Conservation (phyloP, 2,329 filamentous ascomycete genomes). For the Colletotrichum sp. region DNA sequence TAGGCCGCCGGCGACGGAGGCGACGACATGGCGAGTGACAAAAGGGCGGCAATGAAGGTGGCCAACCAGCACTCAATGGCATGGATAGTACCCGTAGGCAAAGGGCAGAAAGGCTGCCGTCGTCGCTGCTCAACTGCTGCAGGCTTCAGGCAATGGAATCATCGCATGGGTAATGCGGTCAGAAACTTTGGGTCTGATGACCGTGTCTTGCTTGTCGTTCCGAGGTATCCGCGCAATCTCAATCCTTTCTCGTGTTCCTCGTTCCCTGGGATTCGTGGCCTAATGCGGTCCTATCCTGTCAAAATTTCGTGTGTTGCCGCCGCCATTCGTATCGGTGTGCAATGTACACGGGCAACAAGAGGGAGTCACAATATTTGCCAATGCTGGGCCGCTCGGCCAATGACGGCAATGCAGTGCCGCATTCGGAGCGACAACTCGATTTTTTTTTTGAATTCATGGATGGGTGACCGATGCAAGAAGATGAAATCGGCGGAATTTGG, state of each 20-base stretch:
- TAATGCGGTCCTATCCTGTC: slow-evolving; percentile 11
- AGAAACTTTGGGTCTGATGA: slow-evolving; percentile 22
- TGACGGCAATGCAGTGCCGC: not conserved
- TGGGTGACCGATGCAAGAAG: not conserved
- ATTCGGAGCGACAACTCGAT: not conserved
- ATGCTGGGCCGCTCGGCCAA: not conserved
- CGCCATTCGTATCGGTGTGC: not conserved
- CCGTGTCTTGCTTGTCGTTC: slow-evolving; percentile 15
- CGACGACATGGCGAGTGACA: not conserved
- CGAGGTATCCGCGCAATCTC: slow-evolving; percentile 21
- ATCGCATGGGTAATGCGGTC: slow-evolving; percentile 17
- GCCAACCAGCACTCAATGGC: not conserved
- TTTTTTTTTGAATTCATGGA: not conserved
- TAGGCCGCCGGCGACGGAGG: not conserved
- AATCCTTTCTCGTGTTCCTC: slow-evolving; percentile 16
- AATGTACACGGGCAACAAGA: not conserved
- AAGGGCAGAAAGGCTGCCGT: slow-evolving; percentile 1
- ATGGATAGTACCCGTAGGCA: slow-evolving; percentile 1
- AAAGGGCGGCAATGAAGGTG: not conserved
- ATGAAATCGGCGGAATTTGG: not conserved
- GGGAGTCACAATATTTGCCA: not conserved
- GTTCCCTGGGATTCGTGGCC: not conserved
- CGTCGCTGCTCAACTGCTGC: not conserved
- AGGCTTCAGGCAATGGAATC: slow-evolving; percentile 19
- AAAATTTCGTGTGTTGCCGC: not conserved